Evolutionary conservation across 495 filamentous ascomycete species (phyloP), one percentile per base, ranked within the genome.

Genomic region (Penicillium robsamsonii): DNA sequence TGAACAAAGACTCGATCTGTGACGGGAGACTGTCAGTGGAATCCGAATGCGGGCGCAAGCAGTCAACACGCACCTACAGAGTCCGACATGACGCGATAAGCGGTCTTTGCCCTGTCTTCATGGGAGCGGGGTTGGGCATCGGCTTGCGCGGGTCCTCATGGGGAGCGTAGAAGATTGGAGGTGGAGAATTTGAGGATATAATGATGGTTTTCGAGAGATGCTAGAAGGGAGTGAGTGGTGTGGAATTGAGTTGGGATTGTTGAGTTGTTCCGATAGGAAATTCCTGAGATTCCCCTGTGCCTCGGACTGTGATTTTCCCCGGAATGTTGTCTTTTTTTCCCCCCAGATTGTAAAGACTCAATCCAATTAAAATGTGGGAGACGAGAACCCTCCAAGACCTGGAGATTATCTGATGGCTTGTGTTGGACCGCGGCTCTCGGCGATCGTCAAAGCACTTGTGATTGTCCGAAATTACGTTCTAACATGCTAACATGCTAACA

Each of bases 1-100:
- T 98, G 93, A 71, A 93, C 92, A 75, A 98, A 98, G 70, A 98
- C 94, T 66, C 94, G 86, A 77, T 98, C 94, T 96, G 40, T 11
- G 17, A 22, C 15, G 31, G 4, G 31, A 38, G n/a, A 31, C 8
- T 46, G 42, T 46, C 43, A 46, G 41, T 45, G 31, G 13, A 9
- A 46, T 42, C 27, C 11, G 20, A 18, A 18, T n/a, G 35, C 6
- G 27, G 40, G 29, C n/a, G 29, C 25, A 22, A 22, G 22, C 53
- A 15, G 10, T 5, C 3, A n/a, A 45, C 46, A 72, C 80, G 66
- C 62, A 76, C 80, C 80, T 60, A 83, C 76, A 65, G 80, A 82
- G 65, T 83, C 80, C 64, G 80, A 79, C 80, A 83, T 83, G 70
- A 63, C 55, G 57, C 61, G 41, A 61, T 56, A 66, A 50, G 55